Conservation (phyloP, 495 filamentous ascomycete species). For the Podospora didyma region DNA sequence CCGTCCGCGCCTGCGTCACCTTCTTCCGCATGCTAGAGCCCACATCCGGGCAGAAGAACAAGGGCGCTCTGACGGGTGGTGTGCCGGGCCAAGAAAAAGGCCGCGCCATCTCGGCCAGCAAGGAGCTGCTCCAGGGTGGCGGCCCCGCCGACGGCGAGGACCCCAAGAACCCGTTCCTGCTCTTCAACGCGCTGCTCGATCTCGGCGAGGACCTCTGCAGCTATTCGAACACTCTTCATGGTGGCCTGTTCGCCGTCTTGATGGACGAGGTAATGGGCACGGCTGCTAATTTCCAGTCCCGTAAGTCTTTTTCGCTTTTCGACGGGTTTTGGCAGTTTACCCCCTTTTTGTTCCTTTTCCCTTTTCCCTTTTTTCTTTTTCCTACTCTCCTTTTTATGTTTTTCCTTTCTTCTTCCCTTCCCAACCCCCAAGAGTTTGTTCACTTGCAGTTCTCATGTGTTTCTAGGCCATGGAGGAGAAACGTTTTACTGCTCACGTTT, state of each 20-base stretch:
- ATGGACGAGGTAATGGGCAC: conserved; percentile 25
- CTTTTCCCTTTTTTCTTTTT: too few species aligned
- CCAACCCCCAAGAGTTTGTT: too few species aligned
- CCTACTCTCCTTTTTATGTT: too few species aligned
- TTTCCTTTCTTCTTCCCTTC: too few species aligned
- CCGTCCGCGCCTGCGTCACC: conserved; percentile 20
- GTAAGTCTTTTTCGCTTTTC: not conserved
- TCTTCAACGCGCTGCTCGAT: conserved; percentile 23
- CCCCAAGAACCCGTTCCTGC: conserved; percentile 15
- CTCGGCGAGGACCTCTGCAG: conserved; percentile 20
- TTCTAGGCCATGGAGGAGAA: too few species aligned
- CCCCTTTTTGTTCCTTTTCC: not conserved
- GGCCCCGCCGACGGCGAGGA: conserved; percentile 17
- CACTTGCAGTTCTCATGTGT: too few species aligned
- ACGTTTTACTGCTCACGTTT: not conserved
- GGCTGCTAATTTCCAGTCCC: conserved; percentile 15
- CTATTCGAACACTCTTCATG: conserved; percentile 16
- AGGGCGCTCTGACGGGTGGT: not conserved
- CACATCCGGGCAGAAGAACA: not conserved
- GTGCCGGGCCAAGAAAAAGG: not conserved
- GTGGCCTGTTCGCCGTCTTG: conserved; percentile 16
- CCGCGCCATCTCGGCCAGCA: conserved; percentile 2
- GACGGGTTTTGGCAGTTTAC: too few species aligned
- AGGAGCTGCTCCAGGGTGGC: conserved; percentile 13
- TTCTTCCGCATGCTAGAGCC: conserved; percentile 11